These are phyloP conservation scores for Rhodotorula sp. DNA, from an alignment of 1,284 basidiomycete genomes.

Conservation along the genomic window DNA sequence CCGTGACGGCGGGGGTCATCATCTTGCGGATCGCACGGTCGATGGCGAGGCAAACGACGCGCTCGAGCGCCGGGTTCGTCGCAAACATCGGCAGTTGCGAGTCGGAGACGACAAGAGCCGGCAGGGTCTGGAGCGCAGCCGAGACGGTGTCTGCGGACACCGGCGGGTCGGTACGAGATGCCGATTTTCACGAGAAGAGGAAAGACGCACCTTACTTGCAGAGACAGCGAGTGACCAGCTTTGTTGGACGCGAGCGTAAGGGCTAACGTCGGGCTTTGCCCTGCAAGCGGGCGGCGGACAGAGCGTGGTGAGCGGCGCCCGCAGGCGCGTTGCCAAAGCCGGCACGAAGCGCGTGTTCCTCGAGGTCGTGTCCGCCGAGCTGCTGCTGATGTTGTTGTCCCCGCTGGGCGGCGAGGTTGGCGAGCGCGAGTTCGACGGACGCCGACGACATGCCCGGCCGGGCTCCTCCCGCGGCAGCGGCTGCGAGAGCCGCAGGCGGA, in stretches of 20 bases:
- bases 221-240: constrained; percentile 43
- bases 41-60: constrained; percentile 85
- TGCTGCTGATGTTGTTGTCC: constrained; percentile 67
- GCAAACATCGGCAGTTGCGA: constrained; percentile 62
- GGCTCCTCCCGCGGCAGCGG: constrained; percentile 7
- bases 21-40: constrained; percentile 97
- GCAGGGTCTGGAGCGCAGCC: constrained; percentile 70
- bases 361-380: constrained; percentile 59
- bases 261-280: constrained; percentile 13
- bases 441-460: constrained; percentile 4
- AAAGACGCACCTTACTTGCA: constrained; percentile 38
- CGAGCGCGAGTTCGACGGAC: constrained; percentile 59
- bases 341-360: constrained; percentile 21
- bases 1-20: constrained; percentile 61
- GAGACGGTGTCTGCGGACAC: constrained; percentile 53
- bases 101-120: constrained; percentile 74
- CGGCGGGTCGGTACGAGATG: neutral
- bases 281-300: constrained; percentile 33
- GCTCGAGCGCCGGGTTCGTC: constrained; percentile 80
- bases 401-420: constrained; percentile 58
- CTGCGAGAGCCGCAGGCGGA: constrained; percentile 4
- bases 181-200: too few species aligned
- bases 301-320: constrained; percentile 27
- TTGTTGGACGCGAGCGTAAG: constrained; percentile 40
- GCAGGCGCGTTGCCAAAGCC: constrained; percentile 4